Conservation (phyloP, 1,139 yeast species). For the Lodderomyces parapsilosis region DNA sequence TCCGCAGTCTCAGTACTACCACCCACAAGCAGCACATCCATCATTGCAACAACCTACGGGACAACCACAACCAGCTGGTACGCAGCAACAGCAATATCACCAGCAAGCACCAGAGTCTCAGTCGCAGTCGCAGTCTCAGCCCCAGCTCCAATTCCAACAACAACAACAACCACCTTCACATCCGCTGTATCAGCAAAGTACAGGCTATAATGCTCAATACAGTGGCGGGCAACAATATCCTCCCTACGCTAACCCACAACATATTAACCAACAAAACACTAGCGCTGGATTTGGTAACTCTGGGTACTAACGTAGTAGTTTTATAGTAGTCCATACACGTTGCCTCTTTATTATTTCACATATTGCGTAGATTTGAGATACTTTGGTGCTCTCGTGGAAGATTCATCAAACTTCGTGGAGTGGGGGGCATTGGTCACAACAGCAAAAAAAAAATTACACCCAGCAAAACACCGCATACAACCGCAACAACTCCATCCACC, state of each 20-base stretch:
- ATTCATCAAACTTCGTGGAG: too few relatives aligned
- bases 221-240: not conserved
- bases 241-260: conserved; percentile 9
- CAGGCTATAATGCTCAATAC: not conserved
- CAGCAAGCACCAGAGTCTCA: not conserved
- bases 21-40: not conserved
- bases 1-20: not conserved
- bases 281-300: conserved; percentile 39
- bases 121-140: conserved; percentile 5
- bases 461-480: not conserved
- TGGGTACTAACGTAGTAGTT: conserved; percentile 4
- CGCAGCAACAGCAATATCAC: conserved; percentile 3
- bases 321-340: not conserved
- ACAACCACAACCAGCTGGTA: conserved; percentile 4
- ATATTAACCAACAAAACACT: conserved; percentile 31
- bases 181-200: not conserved
- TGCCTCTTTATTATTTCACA: not conserved
- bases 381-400: too few relatives aligned
- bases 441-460: not conserved
- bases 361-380: too few relatives aligned
- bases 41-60: not conserved
- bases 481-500: not conserved
- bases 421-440: not conserved
- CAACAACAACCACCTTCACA: not conserved
- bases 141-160: not conserved